Evolutionary conservation across 2,329 filamentous ascomycete genomes (phyloP), one percentile per base, ranked within the genome.

Genomic region (Lachnellula occidentalis): DNA sequence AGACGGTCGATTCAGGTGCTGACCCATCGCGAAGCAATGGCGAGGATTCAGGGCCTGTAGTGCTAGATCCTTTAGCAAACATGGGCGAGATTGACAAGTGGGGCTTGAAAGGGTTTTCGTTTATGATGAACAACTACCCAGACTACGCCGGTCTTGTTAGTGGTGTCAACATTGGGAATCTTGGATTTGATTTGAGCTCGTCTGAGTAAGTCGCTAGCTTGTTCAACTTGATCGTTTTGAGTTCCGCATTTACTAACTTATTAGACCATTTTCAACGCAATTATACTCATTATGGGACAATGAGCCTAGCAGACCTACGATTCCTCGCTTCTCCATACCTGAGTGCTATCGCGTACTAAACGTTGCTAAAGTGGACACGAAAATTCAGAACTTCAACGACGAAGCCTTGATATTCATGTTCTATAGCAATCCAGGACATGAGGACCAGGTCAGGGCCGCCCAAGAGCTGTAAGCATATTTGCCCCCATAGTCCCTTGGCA

Each of bases 351-450:
- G 77, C 51, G 83, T 87, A 34, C 82, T 78, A 58, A 87, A 87
- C 58, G 81, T 85, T 24, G 81, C 84, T 60, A 76, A 81, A 2
- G 78, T 87, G 50, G 81, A 86, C 58, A 81, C 76, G 62, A 86
- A 86, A 69, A 83, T 86, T 48, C 74, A 75, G 41, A 85, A 78
- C 59, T 86, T 87, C 69, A 86, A 85, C 61, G 83, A 87, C 59
- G 83, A 87, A 69, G 85, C 83, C 0, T 71, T 87, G 47, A 82
- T 87, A 69, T 85, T 81, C 77, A 86, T 87, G 60, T 87, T 87
- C 65, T 86, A 87, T 69, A 84, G 80, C 69, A 84, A 80, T 56
- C 81, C 83, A 7, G 74, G 78, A 45, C 83, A 86, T 63, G 66
- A 79, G 36, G 82, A 84, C 67, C 83, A 87, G 66, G 78, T 83